These are phyloP conservation scores for Lactifluus echinatus DNA, from an alignment of 768 basidiomycete genomes.

Conservation along the genomic window DNA sequence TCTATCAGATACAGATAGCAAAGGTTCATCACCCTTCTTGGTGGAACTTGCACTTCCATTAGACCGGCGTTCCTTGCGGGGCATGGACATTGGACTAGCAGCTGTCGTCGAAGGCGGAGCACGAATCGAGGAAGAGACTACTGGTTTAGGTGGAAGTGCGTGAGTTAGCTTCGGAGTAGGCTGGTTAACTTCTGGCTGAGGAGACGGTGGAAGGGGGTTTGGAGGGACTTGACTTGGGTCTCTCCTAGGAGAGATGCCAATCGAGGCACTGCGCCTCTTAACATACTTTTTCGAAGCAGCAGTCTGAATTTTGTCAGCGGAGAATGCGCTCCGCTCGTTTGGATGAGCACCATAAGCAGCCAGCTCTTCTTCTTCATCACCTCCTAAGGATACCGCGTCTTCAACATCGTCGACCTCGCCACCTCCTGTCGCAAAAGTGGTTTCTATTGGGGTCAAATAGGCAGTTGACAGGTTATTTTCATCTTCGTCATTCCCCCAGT, in stretches of 20 bases:
- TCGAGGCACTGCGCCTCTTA: conserved; percentile 6
- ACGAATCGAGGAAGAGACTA: conserved; percentile 16
- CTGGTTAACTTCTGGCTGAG: conserved; percentile 7
- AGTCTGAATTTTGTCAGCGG: conserved; percentile 4
- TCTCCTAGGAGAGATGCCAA: conserved; percentile 1
- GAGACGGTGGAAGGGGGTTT: conserved; percentile 10
- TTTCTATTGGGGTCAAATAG: conserved; percentile 17
- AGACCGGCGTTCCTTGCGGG: conserved; percentile 20
- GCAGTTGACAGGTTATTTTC: conserved; percentile 22
- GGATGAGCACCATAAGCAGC: conserved; percentile 33
- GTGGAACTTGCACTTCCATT: conserved; percentile 7
- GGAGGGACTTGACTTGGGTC: background rate
- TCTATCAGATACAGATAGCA: conserved; percentile 5
- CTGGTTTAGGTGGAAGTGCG: conserved; percentile 20
- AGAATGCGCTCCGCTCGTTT: background rate
- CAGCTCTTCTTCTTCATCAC: conserved; percentile 54
- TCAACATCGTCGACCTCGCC: conserved; percentile 37
- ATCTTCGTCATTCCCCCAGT: conserved; percentile 57
- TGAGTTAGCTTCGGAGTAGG: conserved; percentile 13
- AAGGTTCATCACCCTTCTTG: conserved; percentile 12
- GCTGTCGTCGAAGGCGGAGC: conserved; percentile 19
- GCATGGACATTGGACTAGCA: conserved; percentile 21
- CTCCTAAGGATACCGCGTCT: conserved; percentile 63
- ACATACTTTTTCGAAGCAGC: background rate
- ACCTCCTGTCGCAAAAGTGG: conserved; percentile 11